These are phyloP conservation scores for Phalaenopsis hybrid DNA, from an alignment of 116 monocot species.

Conservation along the genomic window DNA sequence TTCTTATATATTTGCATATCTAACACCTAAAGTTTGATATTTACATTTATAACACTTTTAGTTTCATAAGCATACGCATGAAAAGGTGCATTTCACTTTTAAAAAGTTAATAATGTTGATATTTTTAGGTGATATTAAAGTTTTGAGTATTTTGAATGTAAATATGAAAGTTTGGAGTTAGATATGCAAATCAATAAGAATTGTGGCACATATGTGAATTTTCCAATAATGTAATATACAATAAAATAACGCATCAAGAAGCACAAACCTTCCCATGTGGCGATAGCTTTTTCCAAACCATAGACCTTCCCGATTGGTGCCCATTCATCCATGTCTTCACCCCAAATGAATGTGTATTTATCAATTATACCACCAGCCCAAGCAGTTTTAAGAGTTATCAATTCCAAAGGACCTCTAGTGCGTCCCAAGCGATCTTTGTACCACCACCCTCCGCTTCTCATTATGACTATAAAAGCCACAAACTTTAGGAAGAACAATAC, in stretches of 20 bases:
- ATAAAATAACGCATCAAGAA: not conserved
- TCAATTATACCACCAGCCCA: conserved; percentile 89
- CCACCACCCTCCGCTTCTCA: conserved; percentile 81
- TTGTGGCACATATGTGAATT: too few relatives aligned
- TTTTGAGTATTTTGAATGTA: too few relatives aligned
- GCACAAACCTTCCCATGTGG: conserved; percentile 77
- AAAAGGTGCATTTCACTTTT: too few relatives aligned
- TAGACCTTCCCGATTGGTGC: conserved; percentile 89
- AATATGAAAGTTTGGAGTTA: too few relatives aligned
- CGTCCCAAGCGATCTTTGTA: conserved; percentile 87
- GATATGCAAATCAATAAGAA: too few relatives aligned
- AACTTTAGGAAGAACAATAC: not conserved
- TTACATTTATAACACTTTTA: too few relatives aligned
- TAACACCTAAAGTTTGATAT: too few relatives aligned
- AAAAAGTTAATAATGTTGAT: too few relatives aligned
- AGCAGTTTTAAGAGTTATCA: conserved; percentile 86
- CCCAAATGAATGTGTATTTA: conserved; percentile 80
- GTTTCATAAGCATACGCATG: too few relatives aligned
- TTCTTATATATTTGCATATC: too few relatives aligned
- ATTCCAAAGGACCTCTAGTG: conserved; percentile 74
- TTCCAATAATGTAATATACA: not conserved
- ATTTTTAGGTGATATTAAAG: too few relatives aligned
- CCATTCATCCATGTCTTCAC: conserved; percentile 96
- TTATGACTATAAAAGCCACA: conserved; percentile 42
- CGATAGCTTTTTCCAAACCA: conserved; percentile 80